Percentiles rank a stretch among this genome's conserved stretches.
phyloP scores from a whole-genome alignment of 179 eudicot species.

The Pouteria campechiana region DNA sequence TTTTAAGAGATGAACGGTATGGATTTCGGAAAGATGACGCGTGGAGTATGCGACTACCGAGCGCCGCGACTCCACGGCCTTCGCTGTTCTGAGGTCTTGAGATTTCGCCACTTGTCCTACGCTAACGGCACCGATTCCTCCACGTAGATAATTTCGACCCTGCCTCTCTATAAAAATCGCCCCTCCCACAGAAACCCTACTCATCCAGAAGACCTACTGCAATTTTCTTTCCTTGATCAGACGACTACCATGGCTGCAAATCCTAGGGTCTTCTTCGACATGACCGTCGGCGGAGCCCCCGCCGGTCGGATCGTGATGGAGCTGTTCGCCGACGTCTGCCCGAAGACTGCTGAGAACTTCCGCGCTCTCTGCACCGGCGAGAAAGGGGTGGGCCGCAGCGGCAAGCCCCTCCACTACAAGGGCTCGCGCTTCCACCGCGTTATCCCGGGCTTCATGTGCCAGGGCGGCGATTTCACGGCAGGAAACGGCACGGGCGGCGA shows the following conservation, averaged over 20 bases:
- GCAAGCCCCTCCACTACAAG: constrained; percentile 66
- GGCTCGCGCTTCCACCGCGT: constrained; percentile 71
- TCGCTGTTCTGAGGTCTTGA: too few species aligned
- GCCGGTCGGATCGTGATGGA: constrained; percentile 72
- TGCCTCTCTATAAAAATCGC: constrained; percentile 5
- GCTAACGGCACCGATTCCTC: constrained; percentile 12
- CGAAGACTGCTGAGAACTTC: constrained; percentile 70
- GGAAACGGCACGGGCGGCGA: constrained; percentile 90
- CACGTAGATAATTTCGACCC: neutral
- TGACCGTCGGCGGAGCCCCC: constrained; percentile 34
- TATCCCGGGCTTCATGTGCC: constrained; percentile 72
- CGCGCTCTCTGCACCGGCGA: constrained; percentile 88
- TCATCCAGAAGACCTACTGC: neutral
- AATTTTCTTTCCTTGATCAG: too few species aligned
- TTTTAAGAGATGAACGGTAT: too few species aligned
- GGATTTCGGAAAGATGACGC: too few species aligned
- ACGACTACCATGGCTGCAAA: constrained; percentile 24
- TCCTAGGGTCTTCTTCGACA: constrained; percentile 72
- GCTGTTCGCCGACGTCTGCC: constrained; percentile 53
- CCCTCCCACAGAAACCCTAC: constrained; percentile 1
- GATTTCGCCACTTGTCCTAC: constrained; percentile 10
- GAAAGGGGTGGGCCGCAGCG: constrained; percentile 45
- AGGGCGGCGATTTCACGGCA: constrained; percentile 81
- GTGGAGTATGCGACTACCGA: too few species aligned
- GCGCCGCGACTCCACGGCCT: too few species aligned